Evolutionary conservation across 1,139 yeast genomes (phyloP).

Genomic region (Zygotorulaspora mrakii): DNA sequence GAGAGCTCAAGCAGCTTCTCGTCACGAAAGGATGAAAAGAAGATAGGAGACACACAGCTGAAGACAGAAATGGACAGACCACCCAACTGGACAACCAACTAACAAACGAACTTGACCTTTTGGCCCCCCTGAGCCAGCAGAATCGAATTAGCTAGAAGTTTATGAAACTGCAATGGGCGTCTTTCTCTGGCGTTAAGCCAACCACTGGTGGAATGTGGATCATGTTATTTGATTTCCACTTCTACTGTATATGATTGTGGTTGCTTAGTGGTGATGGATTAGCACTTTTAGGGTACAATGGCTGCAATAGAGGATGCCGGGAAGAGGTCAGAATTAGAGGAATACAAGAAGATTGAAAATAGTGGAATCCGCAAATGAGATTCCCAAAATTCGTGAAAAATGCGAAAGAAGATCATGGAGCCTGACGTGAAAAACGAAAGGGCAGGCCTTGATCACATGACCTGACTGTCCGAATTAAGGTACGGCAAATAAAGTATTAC

Average conservation of each 20-base stretch:
- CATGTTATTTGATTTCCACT: background rate
- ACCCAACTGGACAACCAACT: constrained; percentile 1
- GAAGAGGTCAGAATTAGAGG: background rate
- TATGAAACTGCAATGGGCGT: background rate
- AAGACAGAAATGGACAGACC: background rate
- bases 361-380: background rate
- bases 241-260: constrained; percentile 1
- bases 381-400: background rate
- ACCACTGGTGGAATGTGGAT: constrained; percentile 2
- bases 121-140: background rate
- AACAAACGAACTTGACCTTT: background rate
- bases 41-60: background rate
- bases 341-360: background rate
- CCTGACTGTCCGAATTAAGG: too few relatives aligned
- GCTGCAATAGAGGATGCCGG: background rate
- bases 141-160: constrained; percentile 2
- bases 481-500: too few relatives aligned
- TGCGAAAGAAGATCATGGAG: too few relatives aligned
- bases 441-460: too few relatives aligned
- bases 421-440: too few relatives aligned
- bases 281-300: background rate
- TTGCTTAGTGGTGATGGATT: background rate
- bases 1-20: constrained; percentile 1
- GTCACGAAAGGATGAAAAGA: constrained; percentile 3
- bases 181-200: background rate